Conservation (phyloP, 1,284 basidiomycete species). For the Pascua guehoae region DNA sequence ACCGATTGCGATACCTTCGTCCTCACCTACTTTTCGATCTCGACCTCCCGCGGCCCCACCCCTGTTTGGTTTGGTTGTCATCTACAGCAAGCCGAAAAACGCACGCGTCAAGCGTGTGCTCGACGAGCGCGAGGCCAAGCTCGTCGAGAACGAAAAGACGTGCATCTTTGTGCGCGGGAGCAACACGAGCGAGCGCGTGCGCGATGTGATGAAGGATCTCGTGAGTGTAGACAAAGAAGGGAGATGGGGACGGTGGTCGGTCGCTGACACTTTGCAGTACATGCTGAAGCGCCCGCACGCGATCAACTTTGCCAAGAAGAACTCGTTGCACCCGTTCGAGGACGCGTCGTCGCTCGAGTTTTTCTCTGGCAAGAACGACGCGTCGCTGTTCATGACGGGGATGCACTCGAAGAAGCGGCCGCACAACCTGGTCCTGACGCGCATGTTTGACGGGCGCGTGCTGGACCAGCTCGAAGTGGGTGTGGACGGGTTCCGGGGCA, state of each 20-base stretch:
- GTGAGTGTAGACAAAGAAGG: constrained; percentile 54
- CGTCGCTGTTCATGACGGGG: constrained; percentile 83
- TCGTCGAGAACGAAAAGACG: constrained; percentile 78
- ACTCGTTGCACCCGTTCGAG: constrained; percentile 87
- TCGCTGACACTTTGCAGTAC: constrained; percentile 68
- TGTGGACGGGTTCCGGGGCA: constrained; percentile 71
- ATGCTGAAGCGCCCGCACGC: constrained; percentile 82
- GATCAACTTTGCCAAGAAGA: constrained; percentile 94
- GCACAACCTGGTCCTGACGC: constrained; percentile 76
- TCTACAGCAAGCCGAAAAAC: constrained; percentile 87
- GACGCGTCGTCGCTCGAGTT: constrained; percentile 78
- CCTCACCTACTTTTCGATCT: not conserved
- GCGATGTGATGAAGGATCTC: constrained; percentile 79
- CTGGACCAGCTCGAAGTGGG: constrained; percentile 95
- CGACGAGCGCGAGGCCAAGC: constrained; percentile 80
- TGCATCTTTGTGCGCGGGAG: constrained; percentile 88
- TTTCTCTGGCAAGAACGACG: constrained; percentile 92
- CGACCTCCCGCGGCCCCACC: not conserved
- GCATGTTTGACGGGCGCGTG: constrained; percentile 82
- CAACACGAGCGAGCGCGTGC: constrained; percentile 75
- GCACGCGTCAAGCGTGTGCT: constrained; percentile 92
- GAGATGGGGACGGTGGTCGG: not conserved
- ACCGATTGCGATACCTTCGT: not conserved
- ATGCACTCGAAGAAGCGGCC: constrained; percentile 94
- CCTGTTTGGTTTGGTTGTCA: not conserved